Evolutionary conservation across 441 rosid species (phyloP).

Genomic region (Adansonia rubrostipa): DNA sequence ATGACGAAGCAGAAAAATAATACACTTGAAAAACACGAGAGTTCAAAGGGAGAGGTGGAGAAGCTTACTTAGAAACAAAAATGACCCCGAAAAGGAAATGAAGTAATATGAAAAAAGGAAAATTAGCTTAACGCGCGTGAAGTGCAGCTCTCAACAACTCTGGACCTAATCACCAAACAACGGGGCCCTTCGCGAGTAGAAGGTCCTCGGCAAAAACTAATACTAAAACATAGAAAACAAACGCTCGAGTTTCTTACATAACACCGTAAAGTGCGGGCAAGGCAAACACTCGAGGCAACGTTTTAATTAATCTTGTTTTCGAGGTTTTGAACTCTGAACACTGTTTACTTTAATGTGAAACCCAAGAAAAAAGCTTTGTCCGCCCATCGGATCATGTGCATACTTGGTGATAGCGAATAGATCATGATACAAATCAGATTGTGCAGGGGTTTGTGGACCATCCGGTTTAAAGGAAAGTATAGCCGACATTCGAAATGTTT

Average conservation of each 20-base stretch:
- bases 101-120: not conserved
- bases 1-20: not conserved
- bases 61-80: slow-evolving; percentile 14
- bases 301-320: no score
- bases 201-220: no score
- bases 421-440: not conserved
- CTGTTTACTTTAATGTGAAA: not conserved
- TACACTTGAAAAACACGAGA: slow-evolving; percentile 47
- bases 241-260: not conserved
- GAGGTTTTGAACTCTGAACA: no score
- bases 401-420: not conserved
- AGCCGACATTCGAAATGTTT: not conserved
- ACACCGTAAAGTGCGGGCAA: no score
- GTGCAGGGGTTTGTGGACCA: not conserved
- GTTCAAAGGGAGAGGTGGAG: slow-evolving; percentile 25
- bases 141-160: not conserved
- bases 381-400: not conserved
- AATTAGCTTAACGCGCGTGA: slow-evolving; percentile 18
- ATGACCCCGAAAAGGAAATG: slow-evolving; percentile 15
- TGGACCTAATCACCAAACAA: slow-evolving; percentile 5
- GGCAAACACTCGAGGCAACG: no score
- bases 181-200: not conserved
- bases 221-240: not conserved
- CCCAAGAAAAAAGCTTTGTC: not conserved
- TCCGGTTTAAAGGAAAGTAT: not conserved